phyloP scores from a whole-genome alignment of 169 alveolate species.

The Eimeria praecox region DNA sequence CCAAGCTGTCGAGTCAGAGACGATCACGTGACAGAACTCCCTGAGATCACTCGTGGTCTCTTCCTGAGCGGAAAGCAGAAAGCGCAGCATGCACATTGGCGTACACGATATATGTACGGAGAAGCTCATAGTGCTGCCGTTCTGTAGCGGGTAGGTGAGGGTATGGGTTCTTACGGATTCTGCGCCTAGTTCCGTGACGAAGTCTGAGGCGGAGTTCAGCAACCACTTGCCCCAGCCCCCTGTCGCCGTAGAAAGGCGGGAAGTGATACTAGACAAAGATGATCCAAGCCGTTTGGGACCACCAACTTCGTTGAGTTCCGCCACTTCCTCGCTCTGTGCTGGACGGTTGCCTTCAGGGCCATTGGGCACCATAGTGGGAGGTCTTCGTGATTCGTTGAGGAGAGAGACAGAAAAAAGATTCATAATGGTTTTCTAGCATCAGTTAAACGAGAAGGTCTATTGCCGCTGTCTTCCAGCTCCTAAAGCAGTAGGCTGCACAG shows the following conservation, averaged over 20 bases:
- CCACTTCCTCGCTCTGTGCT: slow-evolving; percentile 5
- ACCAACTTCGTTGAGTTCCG: background rate
- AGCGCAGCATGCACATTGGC: background rate
- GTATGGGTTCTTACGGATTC: background rate
- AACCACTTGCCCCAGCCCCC: slow-evolving; percentile 32
- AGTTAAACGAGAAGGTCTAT: background rate
- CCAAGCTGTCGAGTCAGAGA: slow-evolving; percentile 3
- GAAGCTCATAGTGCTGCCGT: background rate
- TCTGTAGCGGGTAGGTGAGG: background rate
- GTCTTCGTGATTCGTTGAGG: background rate
- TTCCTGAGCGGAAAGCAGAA: background rate
- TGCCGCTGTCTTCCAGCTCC: background rate
- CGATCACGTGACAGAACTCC: background rate
- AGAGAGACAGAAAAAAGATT: background rate
- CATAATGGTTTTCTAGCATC: background rate
- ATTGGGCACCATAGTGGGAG: slow-evolving; percentile 17
- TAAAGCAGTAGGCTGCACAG: background rate
- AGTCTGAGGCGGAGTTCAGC: slow-evolving; percentile 10
- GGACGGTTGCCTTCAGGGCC: slow-evolving; percentile 31
- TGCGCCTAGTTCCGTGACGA: background rate
- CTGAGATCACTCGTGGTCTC: background rate
- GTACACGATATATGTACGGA: background rate
- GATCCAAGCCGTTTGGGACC: background rate
- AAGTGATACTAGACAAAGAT: background rate
- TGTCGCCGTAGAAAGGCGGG: background rate